A percentile compares a stretch with the other conserved stretches of the same genome.
Evolutionary conservation across 129 eudicot species (phyloP).

Genomic region (Gnaphalium uliginosum): DNA sequence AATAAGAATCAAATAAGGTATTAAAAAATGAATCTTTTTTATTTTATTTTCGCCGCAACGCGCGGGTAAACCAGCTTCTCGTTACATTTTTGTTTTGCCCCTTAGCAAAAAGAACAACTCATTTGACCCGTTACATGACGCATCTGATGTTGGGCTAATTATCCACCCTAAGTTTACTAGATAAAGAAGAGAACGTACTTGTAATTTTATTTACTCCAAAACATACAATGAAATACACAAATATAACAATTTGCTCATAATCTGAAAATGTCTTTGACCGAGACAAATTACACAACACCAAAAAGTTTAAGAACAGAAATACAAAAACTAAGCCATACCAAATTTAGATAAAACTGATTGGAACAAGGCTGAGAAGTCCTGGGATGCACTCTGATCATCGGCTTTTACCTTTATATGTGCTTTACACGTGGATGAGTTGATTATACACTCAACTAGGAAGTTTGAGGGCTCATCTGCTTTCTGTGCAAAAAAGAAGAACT

Average conservation of each 20-base stretch:
- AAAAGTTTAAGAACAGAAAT: background rate
- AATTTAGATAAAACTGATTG: conserved; percentile 80
- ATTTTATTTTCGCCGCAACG: too few relatives aligned
- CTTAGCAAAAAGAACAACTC: background rate
- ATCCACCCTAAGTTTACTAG: background rate
- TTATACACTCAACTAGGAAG: conserved; percentile 83
- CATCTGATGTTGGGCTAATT: background rate
- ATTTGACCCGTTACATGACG: background rate
- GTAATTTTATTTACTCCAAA: background rate
- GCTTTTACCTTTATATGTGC: conserved; percentile 86
- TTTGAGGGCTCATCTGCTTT: conserved; percentile 56
- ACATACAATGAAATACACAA: conserved; percentile 6
- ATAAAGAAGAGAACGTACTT: background rate
- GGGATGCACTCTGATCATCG: conserved; percentile 73
- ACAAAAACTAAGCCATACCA: conserved; percentile 36
- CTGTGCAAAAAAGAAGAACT: conserved; percentile 93
- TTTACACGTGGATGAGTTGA: conserved; percentile 82
- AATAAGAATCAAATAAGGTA: too few relatives aligned
- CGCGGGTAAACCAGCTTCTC: too few relatives aligned
- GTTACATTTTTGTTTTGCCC: background rate
- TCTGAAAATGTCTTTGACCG: background rate
- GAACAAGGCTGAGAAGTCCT: conserved; percentile 60
- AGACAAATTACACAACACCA: conserved; percentile 9
- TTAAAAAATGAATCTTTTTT: too few relatives aligned
- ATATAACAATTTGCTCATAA: conserved; percentile 1